phyloP scores from a whole-genome alignment of 176 grass and related monocot species.

The Alopecurus myosuroides region DNA sequence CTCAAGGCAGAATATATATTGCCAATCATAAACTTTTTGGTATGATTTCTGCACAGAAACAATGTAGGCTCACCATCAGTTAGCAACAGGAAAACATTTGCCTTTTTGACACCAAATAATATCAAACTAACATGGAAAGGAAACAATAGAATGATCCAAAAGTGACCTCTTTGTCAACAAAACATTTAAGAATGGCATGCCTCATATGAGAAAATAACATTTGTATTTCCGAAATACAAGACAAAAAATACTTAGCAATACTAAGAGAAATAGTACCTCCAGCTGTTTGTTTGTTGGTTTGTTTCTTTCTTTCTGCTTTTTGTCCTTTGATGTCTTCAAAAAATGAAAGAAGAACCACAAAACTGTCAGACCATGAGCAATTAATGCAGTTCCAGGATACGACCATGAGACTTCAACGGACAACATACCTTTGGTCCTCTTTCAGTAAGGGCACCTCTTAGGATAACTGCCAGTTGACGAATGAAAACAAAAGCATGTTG shows the following conservation, averaged over 20 bases:
- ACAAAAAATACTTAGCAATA: background rate
- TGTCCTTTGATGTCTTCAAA: slow-evolving; percentile 65
- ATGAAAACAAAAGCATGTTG: slow-evolving; percentile 97
- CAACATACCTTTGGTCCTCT: slow-evolving; percentile 74
- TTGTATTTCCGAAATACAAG: background rate
- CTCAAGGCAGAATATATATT: slow-evolving; percentile 98
- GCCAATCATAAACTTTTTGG: slow-evolving; percentile 93
- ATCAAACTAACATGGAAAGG: background rate
- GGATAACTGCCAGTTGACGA: slow-evolving; percentile 76
- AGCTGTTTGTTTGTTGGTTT: slow-evolving; percentile 66
- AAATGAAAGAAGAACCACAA: slow-evolving; percentile 19
- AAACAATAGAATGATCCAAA: background rate
- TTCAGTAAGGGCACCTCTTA: slow-evolving; percentile 79
- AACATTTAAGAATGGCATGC: background rate
- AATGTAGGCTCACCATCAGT: slow-evolving; percentile 14
- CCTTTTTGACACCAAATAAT: too few species aligned
- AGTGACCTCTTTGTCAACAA: background rate
- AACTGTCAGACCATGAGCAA: slow-evolving; percentile 19
- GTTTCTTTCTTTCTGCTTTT: slow-evolving; percentile 67
- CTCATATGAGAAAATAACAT: slow-evolving; percentile 10
- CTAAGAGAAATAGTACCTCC: slow-evolving; percentile 41
- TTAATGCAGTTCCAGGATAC: background rate
- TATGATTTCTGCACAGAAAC: slow-evolving; percentile 76
- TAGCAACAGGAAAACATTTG: slow-evolving; percentile 18
- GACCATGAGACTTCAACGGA: slow-evolving; percentile 5